Conservation (phyloP, 2,329 filamentous ascomycete species). For the Sclerotiophoma versabilis region DNA sequence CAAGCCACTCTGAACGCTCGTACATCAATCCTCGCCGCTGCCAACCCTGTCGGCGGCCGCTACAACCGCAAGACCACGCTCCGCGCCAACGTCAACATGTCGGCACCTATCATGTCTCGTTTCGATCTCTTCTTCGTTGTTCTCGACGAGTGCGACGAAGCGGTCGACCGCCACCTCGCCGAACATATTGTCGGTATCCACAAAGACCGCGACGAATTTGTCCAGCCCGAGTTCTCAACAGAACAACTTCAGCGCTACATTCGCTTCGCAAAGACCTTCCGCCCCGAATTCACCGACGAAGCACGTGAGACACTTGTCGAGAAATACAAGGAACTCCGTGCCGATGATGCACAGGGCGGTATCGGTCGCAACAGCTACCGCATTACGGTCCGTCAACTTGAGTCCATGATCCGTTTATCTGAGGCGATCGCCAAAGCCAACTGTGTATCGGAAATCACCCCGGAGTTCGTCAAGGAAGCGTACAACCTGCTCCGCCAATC, state of each 20-base stretch:
- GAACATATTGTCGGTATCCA: constrained; percentile 95
- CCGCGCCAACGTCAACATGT: constrained; percentile 97
- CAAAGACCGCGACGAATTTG: constrained; percentile 87
- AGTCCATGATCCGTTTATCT: constrained; percentile 92
- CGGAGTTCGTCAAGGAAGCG: constrained; percentile 87
- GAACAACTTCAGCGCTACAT: constrained; percentile 98
- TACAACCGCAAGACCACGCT: constrained; percentile 97
- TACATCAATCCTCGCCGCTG: constrained; percentile 92
- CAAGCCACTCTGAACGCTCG: constrained; percentile 96
- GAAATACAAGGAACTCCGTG: constrained; percentile 93
- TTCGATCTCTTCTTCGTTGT: constrained; percentile 99
- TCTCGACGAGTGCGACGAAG: constrained; percentile 94
- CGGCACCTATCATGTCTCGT: constrained; percentile 97
- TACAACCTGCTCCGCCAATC: constrained; percentile 90
- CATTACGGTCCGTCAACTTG: constrained; percentile 94
- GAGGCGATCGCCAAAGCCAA: constrained; percentile 99
- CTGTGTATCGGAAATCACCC: constrained; percentile 87
- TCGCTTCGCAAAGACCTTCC: constrained; percentile 92
- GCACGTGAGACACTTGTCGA: constrained; percentile 85
- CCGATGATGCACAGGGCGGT: constrained; percentile 92
- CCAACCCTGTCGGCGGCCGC: constrained; percentile 94
- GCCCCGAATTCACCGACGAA: constrained; percentile 87
- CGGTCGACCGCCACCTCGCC: constrained; percentile 86
- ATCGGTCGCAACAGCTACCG: constrained; percentile 95
- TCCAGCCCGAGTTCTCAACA: constrained; percentile 92